Evolutionary conservation across 352 stramenopile genomes (phyloP).

Genomic region (Phytophthora boehmeriae): DNA sequence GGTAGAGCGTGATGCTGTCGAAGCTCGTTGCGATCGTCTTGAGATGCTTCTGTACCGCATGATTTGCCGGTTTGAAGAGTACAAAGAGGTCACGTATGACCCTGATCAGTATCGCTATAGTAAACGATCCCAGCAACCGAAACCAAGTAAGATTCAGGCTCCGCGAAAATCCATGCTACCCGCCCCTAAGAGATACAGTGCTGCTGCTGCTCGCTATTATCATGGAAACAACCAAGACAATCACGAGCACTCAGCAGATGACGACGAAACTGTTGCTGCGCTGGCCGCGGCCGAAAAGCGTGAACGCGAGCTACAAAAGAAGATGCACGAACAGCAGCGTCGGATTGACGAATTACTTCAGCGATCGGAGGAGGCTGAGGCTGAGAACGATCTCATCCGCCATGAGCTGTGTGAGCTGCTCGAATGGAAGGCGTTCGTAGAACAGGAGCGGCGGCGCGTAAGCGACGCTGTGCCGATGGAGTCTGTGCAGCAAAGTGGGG

Average conservation of each 20-base stretch:
- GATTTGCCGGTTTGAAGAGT: slow-evolving; percentile 87
- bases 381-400: slow-evolving; percentile 73
- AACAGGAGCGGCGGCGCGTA: slow-evolving; percentile 46
- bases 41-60: slow-evolving; percentile 88
- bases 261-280: slow-evolving; percentile 27
- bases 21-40: slow-evolving; percentile 68
- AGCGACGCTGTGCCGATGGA: slow-evolving; percentile 36
- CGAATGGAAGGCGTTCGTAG: slow-evolving; percentile 74
- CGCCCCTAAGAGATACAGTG: slow-evolving; percentile 50
- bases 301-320: slow-evolving; percentile 50
- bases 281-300: slow-evolving; percentile 33
- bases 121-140: slow-evolving; percentile 20
- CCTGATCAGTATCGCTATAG: slow-evolving; percentile 39
- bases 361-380: slow-evolving; percentile 55
- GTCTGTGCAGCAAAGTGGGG: slow-evolving; percentile 22
- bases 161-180: slow-evolving; percentile 49
- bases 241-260: slow-evolving; percentile 41
- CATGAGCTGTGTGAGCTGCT: slow-evolving; percentile 71
- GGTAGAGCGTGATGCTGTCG: slow-evolving; percentile 42
- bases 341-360: slow-evolving; percentile 29
- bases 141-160: slow-evolving; percentile 44
- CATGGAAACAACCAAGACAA: slow-evolving; percentile 49
- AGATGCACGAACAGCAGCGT: slow-evolving; percentile 46
- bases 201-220: slow-evolving; percentile 37
- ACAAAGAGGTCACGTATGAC: slow-evolving; percentile 72